These are phyloP conservation scores for Ogataea thermomethanolica DNA, from an alignment of 805 yeast species.

Conservation along the genomic window DNA sequence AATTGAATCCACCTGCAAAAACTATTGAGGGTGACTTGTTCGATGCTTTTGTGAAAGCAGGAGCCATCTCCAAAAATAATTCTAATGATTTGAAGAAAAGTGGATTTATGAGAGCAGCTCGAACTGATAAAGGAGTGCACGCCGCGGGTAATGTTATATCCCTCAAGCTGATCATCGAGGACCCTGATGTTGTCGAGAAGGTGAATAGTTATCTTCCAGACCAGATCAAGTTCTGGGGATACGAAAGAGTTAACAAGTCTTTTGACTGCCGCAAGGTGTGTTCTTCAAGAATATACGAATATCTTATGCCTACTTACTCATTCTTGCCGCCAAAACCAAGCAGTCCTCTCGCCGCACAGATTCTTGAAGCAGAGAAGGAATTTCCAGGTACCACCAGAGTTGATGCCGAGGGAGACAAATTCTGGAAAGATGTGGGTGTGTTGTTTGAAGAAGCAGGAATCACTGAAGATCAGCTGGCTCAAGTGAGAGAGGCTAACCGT, in stretches of 20 bases:
- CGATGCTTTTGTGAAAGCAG: slow-evolving; percentile 78
- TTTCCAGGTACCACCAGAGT: slow-evolving; percentile 57
- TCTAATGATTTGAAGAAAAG: slow-evolving; percentile 84
- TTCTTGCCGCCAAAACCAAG: slow-evolving; percentile 87
- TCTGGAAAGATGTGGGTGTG: slow-evolving; percentile 58
- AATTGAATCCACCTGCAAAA: slow-evolving; percentile 78
- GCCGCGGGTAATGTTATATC: slow-evolving; percentile 94
- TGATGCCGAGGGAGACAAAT: slow-evolving; percentile 66
- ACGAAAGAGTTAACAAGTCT: slow-evolving; percentile 79
- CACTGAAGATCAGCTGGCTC: slow-evolving; percentile 36
- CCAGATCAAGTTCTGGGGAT: slow-evolving; percentile 91
- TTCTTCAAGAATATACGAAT: slow-evolving; percentile 93
- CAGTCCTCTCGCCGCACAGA: slow-evolving; percentile 58
- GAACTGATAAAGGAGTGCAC: slow-evolving; percentile 95
- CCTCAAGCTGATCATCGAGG: slow-evolving; percentile 79
- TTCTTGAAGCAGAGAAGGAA: slow-evolving; percentile 48
- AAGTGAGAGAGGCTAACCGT: slow-evolving; percentile 35
- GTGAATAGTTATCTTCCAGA: slow-evolving; percentile 77
- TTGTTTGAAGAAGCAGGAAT: slow-evolving; percentile 39
- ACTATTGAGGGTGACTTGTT: slow-evolving; percentile 91
- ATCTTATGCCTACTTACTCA: slow-evolving; percentile 86
- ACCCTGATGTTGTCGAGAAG: slow-evolving; percentile 64
- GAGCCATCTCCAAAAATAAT: slow-evolving; percentile 83
- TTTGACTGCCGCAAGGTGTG: slow-evolving; percentile 96
- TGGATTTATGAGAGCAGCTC: slow-evolving; percentile 82